These are phyloP conservation scores for Saccharomycopsis malanga DNA, from an alignment of 805 yeast genomes.

Conservation along the genomic window DNA sequence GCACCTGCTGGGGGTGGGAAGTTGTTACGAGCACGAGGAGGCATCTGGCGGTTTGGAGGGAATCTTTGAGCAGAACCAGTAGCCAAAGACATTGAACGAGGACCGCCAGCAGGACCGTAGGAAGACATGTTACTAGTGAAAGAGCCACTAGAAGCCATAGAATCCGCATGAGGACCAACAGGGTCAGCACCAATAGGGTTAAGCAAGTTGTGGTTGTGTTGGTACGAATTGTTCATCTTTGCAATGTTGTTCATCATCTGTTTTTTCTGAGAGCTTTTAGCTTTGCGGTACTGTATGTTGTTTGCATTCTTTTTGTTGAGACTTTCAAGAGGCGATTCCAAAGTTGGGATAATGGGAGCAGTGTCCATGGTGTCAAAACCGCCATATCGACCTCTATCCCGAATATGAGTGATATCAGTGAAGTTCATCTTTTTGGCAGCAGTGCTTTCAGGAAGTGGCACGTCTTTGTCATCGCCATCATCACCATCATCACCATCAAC, in stretches of 20 bases:
- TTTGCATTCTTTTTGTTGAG: slow-evolving; percentile 34
- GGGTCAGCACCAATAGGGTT: slow-evolving; percentile 19
- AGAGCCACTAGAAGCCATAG: slow-evolving; percentile 1
- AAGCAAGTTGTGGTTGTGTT: slow-evolving; percentile 20
- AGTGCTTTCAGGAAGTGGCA: slow-evolving; percentile 26
- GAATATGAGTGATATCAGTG: slow-evolving; percentile 54
- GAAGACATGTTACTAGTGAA: not conserved
- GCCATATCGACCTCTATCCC: slow-evolving; percentile 65
- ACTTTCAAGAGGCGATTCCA: slow-evolving; percentile 40
- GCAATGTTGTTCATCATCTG: slow-evolving; percentile 42
- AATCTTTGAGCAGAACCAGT: slow-evolving; percentile 18
- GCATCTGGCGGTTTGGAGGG: not conserved
- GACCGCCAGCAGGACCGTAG: slow-evolving; percentile 17
- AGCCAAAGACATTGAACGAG: slow-evolving; percentile 30
- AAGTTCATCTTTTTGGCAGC: slow-evolving; percentile 44
- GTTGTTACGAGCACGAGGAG: not conserved
- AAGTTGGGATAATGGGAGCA: slow-evolving; percentile 69
- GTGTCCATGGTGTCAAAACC: slow-evolving; percentile 43
- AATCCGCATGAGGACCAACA: not conserved
- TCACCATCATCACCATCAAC: slow-evolving; percentile 26
- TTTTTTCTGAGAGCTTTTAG: slow-evolving; percentile 61
- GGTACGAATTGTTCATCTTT: slow-evolving; percentile 24
- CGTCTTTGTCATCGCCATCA: slow-evolving; percentile 32
- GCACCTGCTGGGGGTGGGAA: not conserved
- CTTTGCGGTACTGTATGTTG: slow-evolving; percentile 56